Base-by-base conservation (phyloP, 2,329 filamentous ascomycete species). In the Aspergillus novofumigatus region DNA sequence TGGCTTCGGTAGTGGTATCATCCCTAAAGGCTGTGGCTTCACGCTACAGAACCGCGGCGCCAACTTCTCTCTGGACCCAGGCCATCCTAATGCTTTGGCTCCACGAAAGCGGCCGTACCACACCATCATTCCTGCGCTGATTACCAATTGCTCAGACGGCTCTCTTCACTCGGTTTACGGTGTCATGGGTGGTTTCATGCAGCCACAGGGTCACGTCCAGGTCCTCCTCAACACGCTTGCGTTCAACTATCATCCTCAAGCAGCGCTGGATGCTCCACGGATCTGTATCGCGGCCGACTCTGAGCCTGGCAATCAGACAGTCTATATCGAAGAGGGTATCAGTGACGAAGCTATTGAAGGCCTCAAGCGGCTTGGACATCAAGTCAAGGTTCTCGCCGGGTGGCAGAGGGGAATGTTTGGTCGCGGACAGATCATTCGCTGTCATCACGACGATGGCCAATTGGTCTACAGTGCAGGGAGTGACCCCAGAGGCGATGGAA, bases 121-220 rank as follows among this genome's bases (percentile, higher is more conserved):
- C 75, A 99, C 94, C 54, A 97, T 99, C 72, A 99, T 99, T 67
- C 93, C 94, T 0, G 93, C 90, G 0, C 83, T 97, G 73, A 86
- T 93, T 20, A 97, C 94, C 0, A 91, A 94, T 64, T 72, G 84
- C 20, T 77, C 78, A 4, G 91, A 95, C 65, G 84, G 85, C 26
- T 87, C 83, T 51, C 77, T 97, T 56, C 90, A 96, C 72, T 89
- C 86, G 3, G 89, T 96, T 0, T 97, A 93, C 67, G 94, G 94
- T 53, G 93, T 97, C 59, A 97, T 97, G 94, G 94, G 94, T 53
- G 93, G 92, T 2, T 97, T 95, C 76, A 97, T 97, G 90, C 94
- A 99, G 77, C 94, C 94, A 0, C 94, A 97, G 75, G 94, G 93
- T 23, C 94, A 97, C 59, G 87, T 97, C 0, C 94, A 97, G 74